Base-by-base conservation (phyloP, 805 yeast genomes). In the Cyberlindnera mrakii region DNA sequence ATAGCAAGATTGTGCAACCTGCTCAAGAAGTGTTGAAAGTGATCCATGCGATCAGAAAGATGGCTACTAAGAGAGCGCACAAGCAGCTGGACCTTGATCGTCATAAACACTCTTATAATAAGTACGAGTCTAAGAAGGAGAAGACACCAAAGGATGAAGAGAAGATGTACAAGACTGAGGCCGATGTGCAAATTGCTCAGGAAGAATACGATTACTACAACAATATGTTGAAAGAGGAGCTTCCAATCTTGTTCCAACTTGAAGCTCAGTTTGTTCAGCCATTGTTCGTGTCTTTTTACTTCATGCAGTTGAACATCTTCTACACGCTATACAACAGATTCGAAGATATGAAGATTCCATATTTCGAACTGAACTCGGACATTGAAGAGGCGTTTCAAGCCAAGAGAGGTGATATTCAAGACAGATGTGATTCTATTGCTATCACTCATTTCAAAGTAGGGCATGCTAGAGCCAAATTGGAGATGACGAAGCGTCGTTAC, bases 331-430 rank as follows among this genome's bases (percentile, higher is more conserved):
- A 86, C 70, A 83, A 76, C 59, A 78, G 85, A 56, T 86, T 91
- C 87, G 96, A 91, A 67, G 96, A 87, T 60, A 81, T 91, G 85
- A 89, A 93, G 68, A 93, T 93, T 52, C 96, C 97, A 14, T 93
- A 93, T 67, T 93, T 93, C 65, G 95, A 93, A 62, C 71, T 93
- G 59, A 71, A 78, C 40, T 74, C 85, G 36, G 98, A 89, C 61
- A 85, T 93, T 49, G 72, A 85, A 42, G 91, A 85, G 61, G 83
- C 90, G 3, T 93, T 82, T 66, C 65, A 62, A 29, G 72, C 71
- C 49, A 93, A 93, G 69, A 81, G 95, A 63, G 99, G 98, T 33
- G 82, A 88, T 53, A 78, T 91, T 39, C 95, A 89, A 59, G 96
- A 90, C 58, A 82, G 79, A 58, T 73, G 96, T 2, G 98, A 91